phyloP scores from a whole-genome alignment of 768 basidiomycete genomes.

The Auricularia auricula-judae region DNA sequence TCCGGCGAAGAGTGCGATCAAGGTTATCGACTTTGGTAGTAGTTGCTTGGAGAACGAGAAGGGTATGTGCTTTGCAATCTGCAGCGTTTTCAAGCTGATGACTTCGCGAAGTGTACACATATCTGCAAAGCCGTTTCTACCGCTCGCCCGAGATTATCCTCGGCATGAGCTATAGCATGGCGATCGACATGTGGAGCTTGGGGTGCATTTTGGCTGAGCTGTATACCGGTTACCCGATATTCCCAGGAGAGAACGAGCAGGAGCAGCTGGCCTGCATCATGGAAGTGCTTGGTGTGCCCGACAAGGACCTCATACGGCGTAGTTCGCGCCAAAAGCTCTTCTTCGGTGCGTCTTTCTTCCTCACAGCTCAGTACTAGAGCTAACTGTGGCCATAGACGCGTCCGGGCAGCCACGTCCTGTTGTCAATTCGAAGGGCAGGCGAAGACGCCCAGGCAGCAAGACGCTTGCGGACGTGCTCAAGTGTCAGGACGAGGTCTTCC shows the following conservation, averaged over 20 bases:
- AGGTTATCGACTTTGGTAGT: slow-evolving; percentile 98
- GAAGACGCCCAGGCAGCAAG: slow-evolving; percentile 85
- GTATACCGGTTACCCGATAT: slow-evolving; percentile 95
- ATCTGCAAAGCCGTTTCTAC: slow-evolving; percentile 99
- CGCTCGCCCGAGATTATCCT: slow-evolving; percentile 99
- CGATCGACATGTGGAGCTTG: slow-evolving; percentile 99
- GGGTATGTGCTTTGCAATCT: slow-evolving; percentile 43
- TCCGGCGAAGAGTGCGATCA: slow-evolving; percentile 91
- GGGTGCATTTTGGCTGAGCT: slow-evolving; percentile 97
- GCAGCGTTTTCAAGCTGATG: background rate
- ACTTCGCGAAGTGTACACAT: slow-evolving; percentile 74
- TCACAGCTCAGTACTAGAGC: background rate
- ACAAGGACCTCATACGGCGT: slow-evolving; percentile 88
- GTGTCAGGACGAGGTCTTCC: slow-evolving; percentile 87
- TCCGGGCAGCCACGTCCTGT: slow-evolving; percentile 89
- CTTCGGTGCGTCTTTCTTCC: slow-evolving; percentile 56
- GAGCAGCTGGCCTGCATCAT: slow-evolving; percentile 98
- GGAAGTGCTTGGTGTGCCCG: slow-evolving; percentile 94
- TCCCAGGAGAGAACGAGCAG: slow-evolving; percentile 98
- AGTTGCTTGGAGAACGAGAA: slow-evolving; percentile 98
- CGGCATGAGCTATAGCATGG: slow-evolving; percentile 99
- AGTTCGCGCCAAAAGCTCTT: slow-evolving; percentile 91
- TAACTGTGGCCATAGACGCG: slow-evolving; percentile 45
- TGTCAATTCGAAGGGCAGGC: slow-evolving; percentile 91
- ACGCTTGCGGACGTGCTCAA: slow-evolving; percentile 80